Evolutionary conservation across 2,329 filamentous ascomycete species (phyloP).

Genomic region (Xylaria sp.): DNA sequence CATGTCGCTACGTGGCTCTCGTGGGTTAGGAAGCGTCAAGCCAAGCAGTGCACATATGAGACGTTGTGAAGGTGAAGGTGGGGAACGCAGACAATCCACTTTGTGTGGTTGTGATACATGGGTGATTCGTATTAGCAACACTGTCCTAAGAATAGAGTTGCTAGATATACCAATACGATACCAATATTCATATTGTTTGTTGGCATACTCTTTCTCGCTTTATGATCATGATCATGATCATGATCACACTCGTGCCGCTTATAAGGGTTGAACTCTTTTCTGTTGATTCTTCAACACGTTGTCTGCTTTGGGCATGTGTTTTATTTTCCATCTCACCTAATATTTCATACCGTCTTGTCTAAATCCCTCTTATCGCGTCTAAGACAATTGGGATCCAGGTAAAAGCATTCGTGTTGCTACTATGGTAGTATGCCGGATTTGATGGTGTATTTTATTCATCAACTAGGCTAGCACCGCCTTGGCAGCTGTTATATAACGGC

Average conservation of each 20-base stretch:
- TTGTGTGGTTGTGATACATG: conserved; percentile 26
- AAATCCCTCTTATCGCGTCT: not conserved
- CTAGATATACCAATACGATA: conserved; percentile 27
- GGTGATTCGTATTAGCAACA: conserved; percentile 25
- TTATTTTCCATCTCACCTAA: not conserved
- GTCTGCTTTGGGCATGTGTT: not conserved
- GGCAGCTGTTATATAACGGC: too few species aligned
- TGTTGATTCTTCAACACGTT: not conserved
- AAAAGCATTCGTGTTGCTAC: too few species aligned
- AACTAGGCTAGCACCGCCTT: too few species aligned
- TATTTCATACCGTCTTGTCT: not conserved
- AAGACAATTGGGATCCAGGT: not conserved
- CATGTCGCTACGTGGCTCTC: conserved; percentile 9
- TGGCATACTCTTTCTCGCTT: not conserved
- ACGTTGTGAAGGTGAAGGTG: conserved; percentile 12
- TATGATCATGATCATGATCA: not conserved
- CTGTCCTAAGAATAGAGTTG: conserved; percentile 33
- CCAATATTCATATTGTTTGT: conserved; percentile 14
- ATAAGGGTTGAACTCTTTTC: not conserved
- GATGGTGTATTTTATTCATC: too few species aligned
- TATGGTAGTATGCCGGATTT: too few species aligned
- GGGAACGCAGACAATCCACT: conserved; percentile 15
- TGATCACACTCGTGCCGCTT: not conserved
- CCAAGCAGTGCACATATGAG: conserved; percentile 17
- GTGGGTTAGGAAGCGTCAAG: conserved; percentile 18